Percentiles rank a stretch among this genome's conserved stretches.
Conservation (phyloP, 2,329 filamentous ascomycete genomes). For the Penicillium palitans region DNA sequence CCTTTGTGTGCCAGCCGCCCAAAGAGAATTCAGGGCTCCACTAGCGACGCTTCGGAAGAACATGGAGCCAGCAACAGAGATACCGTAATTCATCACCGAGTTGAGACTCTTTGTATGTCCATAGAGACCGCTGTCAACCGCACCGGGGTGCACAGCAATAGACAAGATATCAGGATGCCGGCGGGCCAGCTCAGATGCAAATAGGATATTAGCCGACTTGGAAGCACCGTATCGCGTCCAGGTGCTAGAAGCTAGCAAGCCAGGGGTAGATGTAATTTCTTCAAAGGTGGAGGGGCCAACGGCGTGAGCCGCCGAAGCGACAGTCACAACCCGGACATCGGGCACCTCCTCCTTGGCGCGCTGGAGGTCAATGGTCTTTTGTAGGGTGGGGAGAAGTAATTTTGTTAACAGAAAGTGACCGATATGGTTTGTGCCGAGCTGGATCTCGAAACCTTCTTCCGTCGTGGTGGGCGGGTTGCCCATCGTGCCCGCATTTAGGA, state of each 20-base stretch:
- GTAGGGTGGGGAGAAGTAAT: slow-evolving; percentile 45
- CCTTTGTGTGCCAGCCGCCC: slow-evolving; percentile 38
- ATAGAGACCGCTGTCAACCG: slow-evolving; percentile 46
- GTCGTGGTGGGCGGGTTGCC: slow-evolving; percentile 41
- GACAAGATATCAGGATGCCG: slow-evolving; percentile 46
- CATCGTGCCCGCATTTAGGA: slow-evolving; percentile 53
- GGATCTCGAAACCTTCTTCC: slow-evolving; percentile 46
- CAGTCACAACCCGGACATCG: slow-evolving; percentile 35
- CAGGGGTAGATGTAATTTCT: slow-evolving; percentile 39
- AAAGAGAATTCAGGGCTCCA: slow-evolving; percentile 46
- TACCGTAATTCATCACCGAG: slow-evolving; percentile 22
- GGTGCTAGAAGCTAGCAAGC: slow-evolving; percentile 37
- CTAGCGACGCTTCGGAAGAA: slow-evolving; percentile 36
- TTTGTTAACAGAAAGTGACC: slow-evolving; percentile 50
- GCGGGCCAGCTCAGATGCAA: slow-evolving; percentile 48
- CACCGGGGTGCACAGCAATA: slow-evolving; percentile 54
- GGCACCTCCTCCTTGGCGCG: slow-evolving; percentile 32
- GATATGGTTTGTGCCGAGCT: slow-evolving; percentile 50
- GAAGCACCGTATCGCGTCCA: slow-evolving; percentile 54
- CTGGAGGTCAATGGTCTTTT: slow-evolving; percentile 34
- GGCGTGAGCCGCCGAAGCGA: slow-evolving; percentile 41
- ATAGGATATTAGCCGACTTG: slow-evolving; percentile 53
- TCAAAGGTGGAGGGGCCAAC: slow-evolving; percentile 36
- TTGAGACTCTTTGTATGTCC: slow-evolving; percentile 30
- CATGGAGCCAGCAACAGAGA: slow-evolving; percentile 21